Evolutionary conservation across 805 yeast genomes (phyloP), one percentile per base, ranked within the genome.

Genomic region (Candida peoriensis): DNA sequence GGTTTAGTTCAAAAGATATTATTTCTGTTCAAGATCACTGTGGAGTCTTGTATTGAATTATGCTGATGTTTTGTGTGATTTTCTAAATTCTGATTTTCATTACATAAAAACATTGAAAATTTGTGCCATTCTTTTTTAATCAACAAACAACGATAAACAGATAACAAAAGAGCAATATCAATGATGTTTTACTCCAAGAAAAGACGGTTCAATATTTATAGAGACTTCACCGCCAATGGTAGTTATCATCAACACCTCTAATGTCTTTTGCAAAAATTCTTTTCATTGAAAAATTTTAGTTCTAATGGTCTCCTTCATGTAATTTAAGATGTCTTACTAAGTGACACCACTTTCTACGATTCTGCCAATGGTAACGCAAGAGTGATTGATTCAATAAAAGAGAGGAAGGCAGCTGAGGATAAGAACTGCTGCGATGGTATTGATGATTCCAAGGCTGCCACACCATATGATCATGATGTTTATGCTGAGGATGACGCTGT

Each of bases 201-300:
- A 24, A 46, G 42, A 19, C 39, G 43, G 8, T 45, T 52, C 35
- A 35, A 32, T 5, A 48, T 52, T n/a, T 52, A 43, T 42, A 47
- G 35, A 22, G 57, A 52, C 45, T 44, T 34, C 19, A 6, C n/a
- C 24, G 41, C 40, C 14, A 34, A 39, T 7, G 46, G 53, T 49
- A 45, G n/a, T n/a, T 21, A 11, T 11, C 25, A 14, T 10, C 15
- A 21, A 13, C 8, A 30, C 25, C 19, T 16, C 8, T 16, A 19
- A n/a, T 12, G 18, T 30, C 26, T 32, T 6, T 10, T 24, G 17
- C 12, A 23, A 17, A n/a, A n/a, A 9, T 15, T 6, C 9, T 12
- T 27, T 17, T 18, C 20, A 27, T 15, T 19, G 10, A 23, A 26
- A 24, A 4, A 6, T 22, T 17, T 13, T 10, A 3, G 27, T 8